Evolutionary conservation across 116 monocot species (phyloP).

Genomic region (Papilionanthe hybrid): DNA sequence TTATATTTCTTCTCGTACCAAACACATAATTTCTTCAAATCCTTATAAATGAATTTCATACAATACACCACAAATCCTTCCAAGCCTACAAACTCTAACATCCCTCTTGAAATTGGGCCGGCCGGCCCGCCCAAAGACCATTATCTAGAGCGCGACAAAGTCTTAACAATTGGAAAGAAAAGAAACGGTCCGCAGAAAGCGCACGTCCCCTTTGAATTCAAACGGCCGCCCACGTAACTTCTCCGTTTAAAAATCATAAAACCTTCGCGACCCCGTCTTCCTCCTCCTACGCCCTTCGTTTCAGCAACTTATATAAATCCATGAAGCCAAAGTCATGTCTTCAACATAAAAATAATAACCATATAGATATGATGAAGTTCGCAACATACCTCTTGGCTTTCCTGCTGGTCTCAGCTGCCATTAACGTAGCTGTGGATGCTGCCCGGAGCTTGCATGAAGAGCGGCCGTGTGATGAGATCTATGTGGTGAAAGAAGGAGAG

Average conservation of each 20-base stretch:
- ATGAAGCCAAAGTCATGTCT: not conserved
- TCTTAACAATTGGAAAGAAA: not conserved
- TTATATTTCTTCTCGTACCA: too few species aligned
- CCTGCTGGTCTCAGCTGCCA: not conserved
- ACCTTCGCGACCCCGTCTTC: not conserved
- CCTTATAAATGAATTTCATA: too few species aligned
- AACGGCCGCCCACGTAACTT: constrained; percentile 1
- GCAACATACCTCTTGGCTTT: not conserved
- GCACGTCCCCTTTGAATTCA: not conserved
- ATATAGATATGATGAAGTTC: not conserved
- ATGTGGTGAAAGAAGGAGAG: constrained; percentile 31
- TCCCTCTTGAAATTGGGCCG: too few species aligned
- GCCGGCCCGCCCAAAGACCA: too few species aligned
- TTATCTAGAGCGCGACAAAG: too few species aligned
- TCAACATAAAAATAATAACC: not conserved
- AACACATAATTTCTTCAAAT: too few species aligned
- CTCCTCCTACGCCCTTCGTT: not conserved
- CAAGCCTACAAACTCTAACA: too few species aligned
- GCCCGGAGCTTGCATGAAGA: not conserved
- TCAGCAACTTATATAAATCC: not conserved
- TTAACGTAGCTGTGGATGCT: not conserved
- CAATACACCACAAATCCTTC: too few species aligned
- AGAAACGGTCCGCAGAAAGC: not conserved
- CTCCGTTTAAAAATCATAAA: not conserved
- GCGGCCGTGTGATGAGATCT: constrained; percentile 21